Conservation (phyloP, 768 basidiomycete species). For the Termitomyces sp. region DNA sequence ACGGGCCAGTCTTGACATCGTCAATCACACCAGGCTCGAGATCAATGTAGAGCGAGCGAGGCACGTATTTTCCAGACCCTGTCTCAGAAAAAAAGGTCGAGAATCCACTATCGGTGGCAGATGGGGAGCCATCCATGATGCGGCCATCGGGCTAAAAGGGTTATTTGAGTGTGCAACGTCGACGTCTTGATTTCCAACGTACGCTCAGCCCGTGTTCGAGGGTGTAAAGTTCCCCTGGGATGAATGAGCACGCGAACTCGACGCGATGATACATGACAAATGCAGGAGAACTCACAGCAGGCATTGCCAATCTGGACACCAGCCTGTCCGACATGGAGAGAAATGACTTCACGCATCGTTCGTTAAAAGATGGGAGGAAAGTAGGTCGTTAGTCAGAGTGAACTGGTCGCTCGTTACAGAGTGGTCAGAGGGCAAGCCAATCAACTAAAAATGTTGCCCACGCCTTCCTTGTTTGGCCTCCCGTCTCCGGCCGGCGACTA, state of each 20-base stretch:
- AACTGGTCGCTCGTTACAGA: conserved; percentile 14
- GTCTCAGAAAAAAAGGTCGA: conserved; percentile 99
- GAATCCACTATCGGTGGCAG: conserved; percentile 85
- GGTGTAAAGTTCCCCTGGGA: conserved; percentile 95
- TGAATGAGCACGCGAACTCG: conserved; percentile 33
- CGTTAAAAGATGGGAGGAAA: conserved; percentile 15
- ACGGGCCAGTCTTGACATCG: conserved; percentile 92
- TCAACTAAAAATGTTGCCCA: conserved; percentile 23
- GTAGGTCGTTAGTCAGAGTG: conserved; percentile 15
- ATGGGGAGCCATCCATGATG: conserved; percentile 72
- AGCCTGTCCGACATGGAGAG: conserved; percentile 97
- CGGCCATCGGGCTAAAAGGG: conserved; percentile 85
- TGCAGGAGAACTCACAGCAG: conserved; percentile 71
- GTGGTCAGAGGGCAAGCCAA: conserved; percentile 31
- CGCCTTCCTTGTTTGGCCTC: conserved; percentile 22
- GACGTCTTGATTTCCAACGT: conserved; percentile 29
- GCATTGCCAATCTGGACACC: conserved; percentile 98
- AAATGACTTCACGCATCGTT: conserved; percentile 95
- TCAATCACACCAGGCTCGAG: conserved; percentile 98
- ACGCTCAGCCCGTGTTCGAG: conserved; percentile 98
- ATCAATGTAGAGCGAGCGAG: conserved; percentile 95
- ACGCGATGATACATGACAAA: conserved; percentile 29
- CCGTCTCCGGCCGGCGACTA: conserved; percentile 18
- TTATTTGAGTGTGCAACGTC: conserved; percentile 15
- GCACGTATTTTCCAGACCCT: conserved; percentile 93